Evolutionary conservation across 106 monocot genomes (phyloP).

Genomic region (Phalaenopsis equestris): DNA sequence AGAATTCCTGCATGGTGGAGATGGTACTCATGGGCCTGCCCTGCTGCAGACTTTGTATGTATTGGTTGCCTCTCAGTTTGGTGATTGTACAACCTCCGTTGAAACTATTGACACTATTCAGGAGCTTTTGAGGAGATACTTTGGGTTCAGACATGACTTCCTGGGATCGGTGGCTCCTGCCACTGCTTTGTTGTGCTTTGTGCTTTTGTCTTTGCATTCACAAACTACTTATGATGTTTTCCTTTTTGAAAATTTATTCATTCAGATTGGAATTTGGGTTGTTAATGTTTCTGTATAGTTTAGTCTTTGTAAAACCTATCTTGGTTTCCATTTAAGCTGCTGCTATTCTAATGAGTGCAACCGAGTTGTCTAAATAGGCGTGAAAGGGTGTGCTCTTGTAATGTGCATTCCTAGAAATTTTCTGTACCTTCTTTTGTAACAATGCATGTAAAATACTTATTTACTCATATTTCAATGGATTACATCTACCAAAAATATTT

Average conservation of each 20-base stretch:
- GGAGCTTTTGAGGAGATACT: conserved; percentile 30
- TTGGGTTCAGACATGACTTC: conserved; percentile 41
- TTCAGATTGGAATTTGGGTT: background rate
- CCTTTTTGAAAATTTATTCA: background rate
- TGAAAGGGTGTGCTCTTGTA: background rate
- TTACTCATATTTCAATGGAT: background rate
- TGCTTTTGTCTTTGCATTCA: conserved; percentile 39
- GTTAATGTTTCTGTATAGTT: background rate
- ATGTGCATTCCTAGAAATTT: background rate
- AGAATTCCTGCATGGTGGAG: conserved; percentile 26
- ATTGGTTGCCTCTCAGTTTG: conserved; percentile 48
- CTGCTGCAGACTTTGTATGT: conserved; percentile 41
- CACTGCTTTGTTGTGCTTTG: conserved; percentile 41
- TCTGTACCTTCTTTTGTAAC: background rate
- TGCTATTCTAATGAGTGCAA: background rate
- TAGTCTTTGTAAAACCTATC: background rate
- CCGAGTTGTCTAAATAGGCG: background rate
- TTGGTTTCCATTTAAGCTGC: background rate
- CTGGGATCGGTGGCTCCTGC: conserved; percentile 34
- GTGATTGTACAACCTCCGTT: conserved; percentile 13
- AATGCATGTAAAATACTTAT: background rate
- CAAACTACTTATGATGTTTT: conserved; percentile 6
- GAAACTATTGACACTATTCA: conserved; percentile 7
- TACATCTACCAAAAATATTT: background rate
- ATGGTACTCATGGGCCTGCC: conserved; percentile 26